Conservation (phyloP, 495 filamentous ascomycete species). For the Lichina pygmaea region DNA sequence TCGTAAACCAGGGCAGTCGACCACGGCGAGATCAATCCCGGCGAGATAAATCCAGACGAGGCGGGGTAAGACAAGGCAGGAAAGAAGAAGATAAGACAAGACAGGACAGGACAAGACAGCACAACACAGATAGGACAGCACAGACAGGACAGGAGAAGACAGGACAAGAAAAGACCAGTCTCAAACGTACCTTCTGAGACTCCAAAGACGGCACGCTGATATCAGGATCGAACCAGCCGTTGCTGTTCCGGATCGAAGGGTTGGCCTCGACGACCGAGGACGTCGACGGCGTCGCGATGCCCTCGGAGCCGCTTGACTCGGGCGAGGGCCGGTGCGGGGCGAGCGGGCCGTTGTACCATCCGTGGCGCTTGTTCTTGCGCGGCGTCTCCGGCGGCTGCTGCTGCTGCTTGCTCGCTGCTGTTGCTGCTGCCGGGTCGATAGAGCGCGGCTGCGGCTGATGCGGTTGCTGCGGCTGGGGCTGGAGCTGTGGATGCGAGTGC, state of each 20-base stretch:
- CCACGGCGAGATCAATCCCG: no score
- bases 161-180: constrained; percentile 1
- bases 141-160: background rate
- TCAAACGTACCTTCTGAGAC: constrained; percentile 4
- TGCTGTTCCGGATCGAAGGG: constrained; percentile 36
- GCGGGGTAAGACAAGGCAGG: no score
- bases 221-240: constrained; percentile 29
- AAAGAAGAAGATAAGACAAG: background rate
- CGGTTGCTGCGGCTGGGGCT: constrained; percentile 23
- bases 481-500: constrained; percentile 10
- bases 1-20: no score
- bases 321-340: constrained; percentile 27
- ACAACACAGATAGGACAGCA: background rate
- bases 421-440: background rate
- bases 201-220: constrained; percentile 6
- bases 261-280: constrained; percentile 29
- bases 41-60: no score
- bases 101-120: no score
- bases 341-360: constrained; percentile 39
- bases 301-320: constrained; percentile 42
- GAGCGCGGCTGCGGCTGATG: constrained; percentile 10
- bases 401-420: constrained; percentile 10
- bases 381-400: constrained; percentile 11
- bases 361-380: constrained; percentile 34
- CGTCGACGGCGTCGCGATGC: constrained; percentile 33